phyloP scores from a whole-genome alignment of 2,329 filamentous ascomycete species.

The Penicillium sp. region DNA sequence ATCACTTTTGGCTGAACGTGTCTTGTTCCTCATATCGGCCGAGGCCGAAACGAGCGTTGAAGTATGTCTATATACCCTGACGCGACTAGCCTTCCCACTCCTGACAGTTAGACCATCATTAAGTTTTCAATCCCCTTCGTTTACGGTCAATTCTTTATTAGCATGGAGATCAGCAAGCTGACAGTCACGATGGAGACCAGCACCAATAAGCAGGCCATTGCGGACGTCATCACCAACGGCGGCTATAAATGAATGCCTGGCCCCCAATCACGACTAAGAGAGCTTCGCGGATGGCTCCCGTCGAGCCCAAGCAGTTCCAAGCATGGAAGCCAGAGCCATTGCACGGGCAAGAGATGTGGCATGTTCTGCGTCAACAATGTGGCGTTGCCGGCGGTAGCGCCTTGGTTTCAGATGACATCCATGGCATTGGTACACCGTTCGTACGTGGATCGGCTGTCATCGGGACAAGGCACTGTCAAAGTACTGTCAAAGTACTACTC shows the following conservation, averaged over 20 bases:
- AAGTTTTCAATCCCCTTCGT: not conserved
- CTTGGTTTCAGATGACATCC: constrained; percentile 5
- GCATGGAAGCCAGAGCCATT: not conserved
- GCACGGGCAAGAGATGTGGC: constrained; percentile 15
- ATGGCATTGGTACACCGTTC: not conserved
- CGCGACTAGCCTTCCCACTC: too few species aligned
- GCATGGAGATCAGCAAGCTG: not conserved
- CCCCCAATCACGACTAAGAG: not conserved
- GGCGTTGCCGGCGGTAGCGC: constrained; percentile 16
- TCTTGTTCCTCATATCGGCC: not conserved
- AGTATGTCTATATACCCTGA: not conserved
- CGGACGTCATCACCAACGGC: not conserved
- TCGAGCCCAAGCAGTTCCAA: not conserved
- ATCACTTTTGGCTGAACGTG: not conserved
- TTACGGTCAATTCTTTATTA: not conserved
- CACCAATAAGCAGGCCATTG: not conserved
- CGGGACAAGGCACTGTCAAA: not conserved
- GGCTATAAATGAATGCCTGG: too few species aligned
- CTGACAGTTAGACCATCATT: not conserved
- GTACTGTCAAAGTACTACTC: too few species aligned
- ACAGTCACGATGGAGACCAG: not conserved
- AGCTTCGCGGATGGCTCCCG: not conserved
- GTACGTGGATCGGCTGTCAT: not conserved
- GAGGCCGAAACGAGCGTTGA: not conserved
- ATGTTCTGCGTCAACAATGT: constrained; percentile 25